A percentile compares a stretch with the other conserved stretches of the same genome.
These are phyloP conservation scores for Debaryomycetaceae sp. DNA, from an alignment of 1,139 yeast species.

Conservation along the genomic window DNA sequence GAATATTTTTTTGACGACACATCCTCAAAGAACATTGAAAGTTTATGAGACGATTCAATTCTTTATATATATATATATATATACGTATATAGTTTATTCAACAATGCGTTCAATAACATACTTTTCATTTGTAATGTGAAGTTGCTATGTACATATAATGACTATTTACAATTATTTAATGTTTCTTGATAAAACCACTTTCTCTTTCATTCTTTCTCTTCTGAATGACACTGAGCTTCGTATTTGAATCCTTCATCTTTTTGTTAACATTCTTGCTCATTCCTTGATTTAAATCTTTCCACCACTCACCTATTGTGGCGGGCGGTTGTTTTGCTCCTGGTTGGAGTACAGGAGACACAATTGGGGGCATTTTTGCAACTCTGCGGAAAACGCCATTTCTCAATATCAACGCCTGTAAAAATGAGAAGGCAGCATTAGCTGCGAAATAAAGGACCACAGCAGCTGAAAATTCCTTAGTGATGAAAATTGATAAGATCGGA, in stretches of 20 bases:
- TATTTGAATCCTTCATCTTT: conserved; percentile 34
- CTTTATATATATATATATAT: not conserved
- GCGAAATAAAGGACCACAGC: conserved; percentile 85
- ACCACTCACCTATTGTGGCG: conserved; percentile 36
- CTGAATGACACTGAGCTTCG: conserved; percentile 36
- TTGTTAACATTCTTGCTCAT: conserved; percentile 31
- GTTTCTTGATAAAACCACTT: conserved; percentile 42
- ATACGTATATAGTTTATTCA: not conserved
- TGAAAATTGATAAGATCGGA: conserved; percentile 78
- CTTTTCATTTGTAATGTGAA: not conserved
- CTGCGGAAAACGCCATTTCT: conserved; percentile 58
- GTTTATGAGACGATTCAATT: not conserved
- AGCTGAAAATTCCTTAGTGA: conserved; percentile 83
- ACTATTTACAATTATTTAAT: conserved; percentile 15
- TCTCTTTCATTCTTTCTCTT: conserved; percentile 31
- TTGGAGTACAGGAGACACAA: conserved; percentile 45
- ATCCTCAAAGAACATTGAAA: not conserved
- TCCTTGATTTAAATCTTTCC: conserved; percentile 31
- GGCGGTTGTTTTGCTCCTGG: conserved; percentile 24
- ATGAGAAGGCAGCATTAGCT: conserved; percentile 71
- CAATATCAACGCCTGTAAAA: conserved; percentile 65
- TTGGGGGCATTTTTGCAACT: conserved; percentile 60
- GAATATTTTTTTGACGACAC: conserved; percentile 32
- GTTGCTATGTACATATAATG: not conserved
- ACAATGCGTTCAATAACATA: too few relatives aligned